A percentile compares a stretch with the other conserved stretches of the same genome.
Evolutionary conservation across 768 basidiomycete species (phyloP).

Genomic region (Tulasnella sp.): DNA sequence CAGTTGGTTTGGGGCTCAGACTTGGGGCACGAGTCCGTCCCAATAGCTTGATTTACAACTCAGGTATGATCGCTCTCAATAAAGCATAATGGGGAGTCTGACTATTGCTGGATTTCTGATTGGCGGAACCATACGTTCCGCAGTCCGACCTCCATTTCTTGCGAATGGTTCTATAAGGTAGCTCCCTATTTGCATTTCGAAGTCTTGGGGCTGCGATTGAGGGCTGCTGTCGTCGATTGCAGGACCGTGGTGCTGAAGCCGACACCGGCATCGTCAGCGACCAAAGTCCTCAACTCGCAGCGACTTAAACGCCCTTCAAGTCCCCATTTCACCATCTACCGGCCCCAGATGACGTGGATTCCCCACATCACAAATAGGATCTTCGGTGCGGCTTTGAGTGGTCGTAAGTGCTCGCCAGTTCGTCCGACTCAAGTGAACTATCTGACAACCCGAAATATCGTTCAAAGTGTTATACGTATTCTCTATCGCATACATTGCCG

Average conservation of each 20-base stretch:
- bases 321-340: conserved; percentile 96
- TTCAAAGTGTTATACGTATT: conserved; percentile 77
- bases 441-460: neutral
- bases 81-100: neutral
- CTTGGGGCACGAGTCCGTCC: neutral
- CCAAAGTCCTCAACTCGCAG: conserved; percentile 74
- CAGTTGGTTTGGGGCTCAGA: neutral
- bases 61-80: neutral
- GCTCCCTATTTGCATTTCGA: neutral
- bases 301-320: conserved; percentile 80
- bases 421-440: conserved; percentile 9
- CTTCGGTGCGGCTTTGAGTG: conserved; percentile 77
- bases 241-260: conserved; percentile 41
- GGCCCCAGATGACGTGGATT: conserved; percentile 88
- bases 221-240: neutral
- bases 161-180: neutral
- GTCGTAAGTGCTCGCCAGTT: conserved; percentile 44
- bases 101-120: neutral
- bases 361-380: conserved; percentile 80
- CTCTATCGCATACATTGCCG: conserved; percentile 78
- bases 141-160: neutral
- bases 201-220: neutral
- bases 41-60: neutral
- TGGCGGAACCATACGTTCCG: neutral
- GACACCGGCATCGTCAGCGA: conserved; percentile 53